phyloP scores from a whole-genome alignment of 169 alveolate species.

The Amoebophrya sp. region DNA sequence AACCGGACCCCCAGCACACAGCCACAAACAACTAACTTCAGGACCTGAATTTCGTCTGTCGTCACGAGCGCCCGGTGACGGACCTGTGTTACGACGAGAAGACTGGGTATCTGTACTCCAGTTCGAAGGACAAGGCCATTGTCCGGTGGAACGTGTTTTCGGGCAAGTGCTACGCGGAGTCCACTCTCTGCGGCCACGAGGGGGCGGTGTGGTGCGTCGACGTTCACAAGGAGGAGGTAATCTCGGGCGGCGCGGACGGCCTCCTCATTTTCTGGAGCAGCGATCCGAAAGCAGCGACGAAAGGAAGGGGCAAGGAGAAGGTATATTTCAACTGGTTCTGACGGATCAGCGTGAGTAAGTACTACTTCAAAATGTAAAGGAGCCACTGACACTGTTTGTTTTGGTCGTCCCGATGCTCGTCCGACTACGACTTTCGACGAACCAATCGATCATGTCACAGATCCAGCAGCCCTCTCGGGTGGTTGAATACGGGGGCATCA shows the following conservation, averaged over 20 bases:
- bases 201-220: background rate
- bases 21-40: too few species aligned
- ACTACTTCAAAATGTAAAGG: background rate
- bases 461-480: background rate
- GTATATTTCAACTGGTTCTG: too few species aligned
- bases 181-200: background rate
- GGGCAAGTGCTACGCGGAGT: background rate
- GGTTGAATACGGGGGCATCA: background rate
- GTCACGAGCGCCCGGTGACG: constrained; percentile 2
- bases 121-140: background rate
- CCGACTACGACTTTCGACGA: too few species aligned
- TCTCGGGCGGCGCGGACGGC: background rate
- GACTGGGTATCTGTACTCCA: background rate
- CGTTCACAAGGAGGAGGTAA: background rate
- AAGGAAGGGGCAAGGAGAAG: background rate
- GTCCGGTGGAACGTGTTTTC: background rate
- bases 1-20: too few species aligned
- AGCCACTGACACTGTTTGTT: too few species aligned
- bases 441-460: too few species aligned
- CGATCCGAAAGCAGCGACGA: background rate
- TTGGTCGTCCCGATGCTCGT: too few species aligned
- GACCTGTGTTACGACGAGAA: background rate
- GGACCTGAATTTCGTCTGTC: background rate
- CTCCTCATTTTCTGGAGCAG: background rate
- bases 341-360: too few species aligned